phyloP scores from a whole-genome alignment of 106 monocot genomes.

The Amphibolis antarctica region DNA sequence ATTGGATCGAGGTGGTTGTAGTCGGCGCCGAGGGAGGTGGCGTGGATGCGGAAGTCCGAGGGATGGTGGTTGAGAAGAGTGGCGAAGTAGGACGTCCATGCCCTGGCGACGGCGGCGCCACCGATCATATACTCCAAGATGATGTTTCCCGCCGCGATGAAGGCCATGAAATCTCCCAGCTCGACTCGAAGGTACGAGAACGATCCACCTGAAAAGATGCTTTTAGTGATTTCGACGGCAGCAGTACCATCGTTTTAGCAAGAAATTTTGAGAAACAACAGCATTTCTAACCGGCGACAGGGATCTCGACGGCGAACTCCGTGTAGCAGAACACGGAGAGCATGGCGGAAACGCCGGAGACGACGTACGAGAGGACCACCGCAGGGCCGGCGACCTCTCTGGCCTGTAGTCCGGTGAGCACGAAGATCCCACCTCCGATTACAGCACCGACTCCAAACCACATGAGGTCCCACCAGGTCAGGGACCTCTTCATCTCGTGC shows the following conservation, averaged over 20 bases:
- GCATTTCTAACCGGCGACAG: background rate
- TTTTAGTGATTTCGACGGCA: too few species aligned
- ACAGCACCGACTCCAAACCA: slow-evolving; percentile 71
- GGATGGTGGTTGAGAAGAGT: slow-evolving; percentile 37
- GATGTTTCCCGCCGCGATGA: slow-evolving; percentile 90
- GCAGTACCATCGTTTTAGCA: too few species aligned
- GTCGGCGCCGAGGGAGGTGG: slow-evolving; percentile 55
- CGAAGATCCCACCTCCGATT: slow-evolving; percentile 71
- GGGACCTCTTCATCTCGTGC: slow-evolving; percentile 60
- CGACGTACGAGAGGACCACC: slow-evolving; percentile 53
- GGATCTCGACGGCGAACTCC: slow-evolving; percentile 20
- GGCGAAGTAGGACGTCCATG: slow-evolving; percentile 65
- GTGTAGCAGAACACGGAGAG: slow-evolving; percentile 18
- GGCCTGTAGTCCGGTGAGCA: slow-evolving; percentile 55
- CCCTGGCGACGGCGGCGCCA: too few species aligned
- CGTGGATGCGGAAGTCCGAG: slow-evolving; percentile 50
- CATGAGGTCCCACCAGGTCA: slow-evolving; percentile 67
- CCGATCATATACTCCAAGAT: too few species aligned
- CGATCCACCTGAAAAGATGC: slow-evolving; percentile 40
- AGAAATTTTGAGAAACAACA: too few species aligned
- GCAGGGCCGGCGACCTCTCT: slow-evolving; percentile 32
- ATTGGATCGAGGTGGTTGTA: slow-evolving; percentile 41
- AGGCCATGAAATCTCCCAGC: slow-evolving; percentile 81
- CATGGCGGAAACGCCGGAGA: slow-evolving; percentile 27
- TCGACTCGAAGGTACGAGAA: slow-evolving; percentile 83